These are phyloP conservation scores for Henckelia pumila DNA, from an alignment of 257 asterid species.

Conservation along the genomic window DNA sequence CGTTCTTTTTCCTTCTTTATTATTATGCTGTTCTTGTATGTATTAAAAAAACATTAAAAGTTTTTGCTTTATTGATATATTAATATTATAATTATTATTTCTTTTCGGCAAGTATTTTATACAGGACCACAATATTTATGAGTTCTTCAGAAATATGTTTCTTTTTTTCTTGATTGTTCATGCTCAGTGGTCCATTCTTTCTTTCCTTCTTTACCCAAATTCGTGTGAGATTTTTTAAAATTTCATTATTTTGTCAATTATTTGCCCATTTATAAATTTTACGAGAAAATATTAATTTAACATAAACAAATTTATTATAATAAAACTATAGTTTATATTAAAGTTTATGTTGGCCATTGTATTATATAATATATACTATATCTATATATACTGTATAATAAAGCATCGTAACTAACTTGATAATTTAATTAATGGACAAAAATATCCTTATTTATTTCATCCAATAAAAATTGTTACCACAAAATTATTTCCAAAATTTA, in stretches of 20 bases:
- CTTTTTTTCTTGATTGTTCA: not conserved
- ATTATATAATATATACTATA: no score
- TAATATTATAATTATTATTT: not conserved
- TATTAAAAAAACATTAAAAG: not conserved
- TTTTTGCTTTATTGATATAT: not conserved
- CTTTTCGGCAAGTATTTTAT: constrained; percentile 22
- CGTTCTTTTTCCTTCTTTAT: not conserved
- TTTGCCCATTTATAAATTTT: not conserved
- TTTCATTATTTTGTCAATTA: not conserved
- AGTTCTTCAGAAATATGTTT: not conserved
- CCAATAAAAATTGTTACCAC: no score
- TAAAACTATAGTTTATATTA: no score
- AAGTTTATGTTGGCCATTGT: no score
- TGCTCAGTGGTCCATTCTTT: not conserved
- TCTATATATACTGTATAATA: no score
- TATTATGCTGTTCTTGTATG: not conserved
- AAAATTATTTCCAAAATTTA: no score
- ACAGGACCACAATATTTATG: constrained; percentile 22
- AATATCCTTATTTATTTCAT: no score
- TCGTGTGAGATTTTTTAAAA: not conserved
- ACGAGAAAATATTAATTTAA: no score
- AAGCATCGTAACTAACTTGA: no score
- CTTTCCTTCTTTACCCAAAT: not conserved
- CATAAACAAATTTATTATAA: no score
- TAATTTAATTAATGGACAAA: no score